Conservation (phyloP, 768 basidiomycete genomes). For the Agaricus bisporus region DNA sequence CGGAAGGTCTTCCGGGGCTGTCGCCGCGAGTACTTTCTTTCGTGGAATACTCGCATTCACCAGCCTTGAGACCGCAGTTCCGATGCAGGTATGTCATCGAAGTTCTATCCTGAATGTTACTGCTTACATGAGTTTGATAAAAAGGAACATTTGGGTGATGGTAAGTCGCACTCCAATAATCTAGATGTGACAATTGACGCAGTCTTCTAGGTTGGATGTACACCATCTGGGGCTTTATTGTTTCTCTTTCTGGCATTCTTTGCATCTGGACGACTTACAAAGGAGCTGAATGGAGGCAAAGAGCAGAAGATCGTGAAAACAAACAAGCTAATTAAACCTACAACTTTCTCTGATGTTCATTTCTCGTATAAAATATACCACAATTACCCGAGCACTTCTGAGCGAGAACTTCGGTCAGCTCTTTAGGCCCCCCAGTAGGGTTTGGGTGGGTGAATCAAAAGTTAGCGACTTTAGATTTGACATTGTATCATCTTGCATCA, state of each 20-base stretch:
- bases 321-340: too few species aligned
- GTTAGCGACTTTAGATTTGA: too few species aligned
- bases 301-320: conserved; percentile 27
- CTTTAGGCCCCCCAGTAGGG: too few species aligned
- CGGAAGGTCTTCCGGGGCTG: conserved; percentile 16
- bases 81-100: conserved; percentile 13
- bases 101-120: not conserved
- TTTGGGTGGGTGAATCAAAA: too few species aligned
- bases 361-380: too few species aligned
- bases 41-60: conserved; percentile 14
- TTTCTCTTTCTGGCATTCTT: conserved; percentile 48
- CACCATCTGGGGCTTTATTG: conserved; percentile 49
- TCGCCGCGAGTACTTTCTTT: conserved; percentile 14
- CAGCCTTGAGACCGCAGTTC: conserved; percentile 13
- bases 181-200: not conserved
- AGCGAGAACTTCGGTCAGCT: too few species aligned
- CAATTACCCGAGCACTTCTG: too few species aligned
- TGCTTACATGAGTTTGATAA: not conserved
- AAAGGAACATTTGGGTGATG: conserved; percentile 69
- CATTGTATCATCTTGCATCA: too few species aligned
- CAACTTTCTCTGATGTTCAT: too few species aligned
- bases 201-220: conserved; percentile 49
- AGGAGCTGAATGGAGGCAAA: conserved; percentile 54
- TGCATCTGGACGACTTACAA: conserved; percentile 54
- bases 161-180: conserved; percentile 23